These are phyloP conservation scores for Craterostigma plantagineum DNA, from an alignment of 257 asterid species.

Conservation along the genomic window DNA sequence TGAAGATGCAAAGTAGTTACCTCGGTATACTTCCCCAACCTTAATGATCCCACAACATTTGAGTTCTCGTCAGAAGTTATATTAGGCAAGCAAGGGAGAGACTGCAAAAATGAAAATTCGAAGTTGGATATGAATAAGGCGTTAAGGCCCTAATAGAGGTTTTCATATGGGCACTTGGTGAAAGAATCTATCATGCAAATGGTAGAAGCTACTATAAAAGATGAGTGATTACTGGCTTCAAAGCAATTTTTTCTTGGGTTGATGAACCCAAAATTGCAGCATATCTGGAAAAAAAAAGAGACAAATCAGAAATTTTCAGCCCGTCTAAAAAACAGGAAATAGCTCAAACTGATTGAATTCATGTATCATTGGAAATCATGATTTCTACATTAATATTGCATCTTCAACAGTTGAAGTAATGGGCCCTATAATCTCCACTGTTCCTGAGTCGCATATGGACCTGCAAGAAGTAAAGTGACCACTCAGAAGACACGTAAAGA, in stretches of 20 bases:
- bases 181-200: too few species aligned
- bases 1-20: conserved; percentile 19
- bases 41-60: conserved; percentile 32
- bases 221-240: conserved; percentile 55
- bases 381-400: conserved; percentile 66
- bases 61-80: conserved; percentile 35
- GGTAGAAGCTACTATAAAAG: too few species aligned
- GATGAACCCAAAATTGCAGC: conserved; percentile 96
- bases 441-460: conserved; percentile 69
- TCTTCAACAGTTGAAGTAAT: conserved; percentile 82
- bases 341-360: too few species aligned
- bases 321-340: background rate
- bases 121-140: background rate
- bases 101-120: conserved; percentile 28
- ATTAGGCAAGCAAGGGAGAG: conserved; percentile 63
- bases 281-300: conserved; percentile 50
- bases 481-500: too few species aligned
- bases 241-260: conserved; percentile 34
- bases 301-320: conserved; percentile 1
- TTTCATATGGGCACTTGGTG: too few species aligned
- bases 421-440: conserved; percentile 88
- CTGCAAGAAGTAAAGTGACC: conserved; percentile 17
- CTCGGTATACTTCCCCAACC: conserved; percentile 86
- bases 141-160: too few species aligned
- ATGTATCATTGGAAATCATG: background rate